Percentiles rank a stretch among this genome's conserved stretches.
Conservation (phyloP, 78 protist genomes). For the Emiliania huxleyi region DNA sequence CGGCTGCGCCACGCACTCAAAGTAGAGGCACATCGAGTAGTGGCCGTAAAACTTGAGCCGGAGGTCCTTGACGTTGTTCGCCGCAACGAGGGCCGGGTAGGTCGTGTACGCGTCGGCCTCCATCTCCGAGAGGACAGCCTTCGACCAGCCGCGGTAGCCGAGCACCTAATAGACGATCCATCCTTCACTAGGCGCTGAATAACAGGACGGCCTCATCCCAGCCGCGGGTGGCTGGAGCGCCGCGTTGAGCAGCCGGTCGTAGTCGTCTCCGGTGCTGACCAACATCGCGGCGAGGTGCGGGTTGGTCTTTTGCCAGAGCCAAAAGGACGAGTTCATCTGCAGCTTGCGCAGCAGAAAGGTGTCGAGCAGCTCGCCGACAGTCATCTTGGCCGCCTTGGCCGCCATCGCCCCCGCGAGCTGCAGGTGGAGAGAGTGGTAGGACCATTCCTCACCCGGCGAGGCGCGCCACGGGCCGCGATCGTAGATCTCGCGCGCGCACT, state of each 20-base stretch:
- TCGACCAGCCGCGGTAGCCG: neutral
- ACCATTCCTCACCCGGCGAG: neutral
- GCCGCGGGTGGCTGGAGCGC: neutral
- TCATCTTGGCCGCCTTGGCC: neutral
- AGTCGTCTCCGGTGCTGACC: neutral
- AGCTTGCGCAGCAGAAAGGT: neutral
- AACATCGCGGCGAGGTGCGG: neutral
- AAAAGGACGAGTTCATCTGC: neutral
- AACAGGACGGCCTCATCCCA: neutral
- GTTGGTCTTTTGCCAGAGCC: neutral
- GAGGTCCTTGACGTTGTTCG: neutral
- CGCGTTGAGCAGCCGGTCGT: neutral
- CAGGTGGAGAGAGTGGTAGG: neutral
- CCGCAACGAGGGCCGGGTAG: neutral
- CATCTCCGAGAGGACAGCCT: neutral
- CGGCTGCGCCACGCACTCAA: neutral
- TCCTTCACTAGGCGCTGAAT: too few species aligned
- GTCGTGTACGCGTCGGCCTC: neutral
- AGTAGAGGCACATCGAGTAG: neutral
- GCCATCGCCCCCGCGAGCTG: slow-evolving; percentile 5
- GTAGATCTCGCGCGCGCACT: neutral
- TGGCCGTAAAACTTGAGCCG: neutral
- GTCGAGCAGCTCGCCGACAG: neutral
- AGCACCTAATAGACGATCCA: too few species aligned
- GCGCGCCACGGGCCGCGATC: neutral